A percentile compares a stretch with the other conserved stretches of the same genome.
phyloP scores from a whole-genome alignment of 257 asterid species.

The Solanum dulcamara region DNA sequence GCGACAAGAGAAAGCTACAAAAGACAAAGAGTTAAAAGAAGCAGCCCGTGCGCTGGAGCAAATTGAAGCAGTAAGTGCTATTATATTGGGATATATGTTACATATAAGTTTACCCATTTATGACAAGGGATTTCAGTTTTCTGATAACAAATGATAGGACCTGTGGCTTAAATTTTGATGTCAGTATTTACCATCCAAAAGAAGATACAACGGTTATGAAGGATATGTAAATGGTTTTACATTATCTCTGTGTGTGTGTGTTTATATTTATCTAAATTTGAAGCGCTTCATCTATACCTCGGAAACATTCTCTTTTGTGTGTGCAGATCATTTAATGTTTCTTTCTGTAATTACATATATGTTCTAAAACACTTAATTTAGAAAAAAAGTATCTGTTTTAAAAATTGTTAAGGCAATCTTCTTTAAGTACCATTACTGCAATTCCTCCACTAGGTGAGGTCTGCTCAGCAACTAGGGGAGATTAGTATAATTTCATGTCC shows the following conservation, averaged over 20 bases:
- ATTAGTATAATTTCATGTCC: not conserved
- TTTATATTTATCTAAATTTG: not conserved
- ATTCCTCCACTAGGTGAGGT: not conserved
- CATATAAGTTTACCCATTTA: not conserved
- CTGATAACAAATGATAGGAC: not conserved
- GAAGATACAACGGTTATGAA: not conserved
- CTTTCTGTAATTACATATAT: not conserved
- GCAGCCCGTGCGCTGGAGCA: slow-evolving; percentile 71
- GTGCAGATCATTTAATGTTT: not conserved
- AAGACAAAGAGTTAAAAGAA: slow-evolving; percentile 69
- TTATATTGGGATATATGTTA: not conserved
- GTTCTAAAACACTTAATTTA: not conserved
- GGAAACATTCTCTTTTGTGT: not conserved
- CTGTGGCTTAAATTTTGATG: not conserved
- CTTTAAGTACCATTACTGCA: not conserved
- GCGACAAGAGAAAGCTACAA: slow-evolving; percentile 75
- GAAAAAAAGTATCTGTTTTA: not conserved
- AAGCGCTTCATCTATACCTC: not conserved
- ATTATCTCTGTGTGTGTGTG: not conserved
- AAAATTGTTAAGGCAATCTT: not conserved
- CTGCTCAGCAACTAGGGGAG: not conserved
- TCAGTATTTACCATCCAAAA: not conserved
- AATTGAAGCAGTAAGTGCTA: slow-evolving; percentile 78
- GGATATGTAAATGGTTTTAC: not conserved
- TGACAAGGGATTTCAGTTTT: not conserved